Conservation (phyloP, 2,329 filamentous ascomycete genomes). For the Berkeleyomyces basicola region DNA sequence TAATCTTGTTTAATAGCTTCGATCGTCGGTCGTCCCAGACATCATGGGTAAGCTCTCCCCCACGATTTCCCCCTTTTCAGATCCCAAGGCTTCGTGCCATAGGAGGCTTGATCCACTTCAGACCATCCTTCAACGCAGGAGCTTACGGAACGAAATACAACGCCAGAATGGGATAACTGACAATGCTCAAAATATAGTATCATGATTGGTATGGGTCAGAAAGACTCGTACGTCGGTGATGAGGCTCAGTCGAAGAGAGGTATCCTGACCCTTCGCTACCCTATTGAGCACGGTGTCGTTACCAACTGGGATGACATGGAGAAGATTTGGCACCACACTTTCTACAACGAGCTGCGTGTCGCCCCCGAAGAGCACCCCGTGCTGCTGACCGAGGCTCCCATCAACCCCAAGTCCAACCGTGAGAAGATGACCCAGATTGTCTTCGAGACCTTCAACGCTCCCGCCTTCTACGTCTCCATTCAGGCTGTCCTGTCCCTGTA, state of each 20-base stretch:
- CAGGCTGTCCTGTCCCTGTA: slow-evolving; percentile 98
- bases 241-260: slow-evolving; percentile 99
- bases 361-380: slow-evolving; percentile 99
- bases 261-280: slow-evolving; percentile 98
- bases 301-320: slow-evolving; percentile 99
- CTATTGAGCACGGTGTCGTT: slow-evolving; percentile 99
- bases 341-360: slow-evolving; percentile 99
- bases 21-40: slow-evolving; percentile 98
- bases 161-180: slow-evolving; percentile 19
- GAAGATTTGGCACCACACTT: slow-evolving; percentile 99
- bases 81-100: neutral
- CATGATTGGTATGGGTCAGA: slow-evolving; percentile 99
- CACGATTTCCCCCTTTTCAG: slow-evolving; percentile 3
- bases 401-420: slow-evolving; percentile 99
- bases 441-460: slow-evolving; percentile 99
- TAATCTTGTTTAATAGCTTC: slow-evolving; percentile 47
- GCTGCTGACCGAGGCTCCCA: slow-evolving; percentile 95
- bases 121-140: slow-evolving; percentile 4
- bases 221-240: slow-evolving; percentile 99
- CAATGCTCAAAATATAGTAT: slow-evolving; percentile 44
- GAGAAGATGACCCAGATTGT: slow-evolving; percentile 99
- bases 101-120: slow-evolving; percentile 1
- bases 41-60: slow-evolving; percentile 74
- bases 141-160: slow-evolving; percentile 1
- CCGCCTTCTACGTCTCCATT: slow-evolving; percentile 99